Evolutionary conservation across 805 yeast species (phyloP), one percentile per base, ranked within the genome.

Genomic region (Barnettozyma botsteinii): DNA sequence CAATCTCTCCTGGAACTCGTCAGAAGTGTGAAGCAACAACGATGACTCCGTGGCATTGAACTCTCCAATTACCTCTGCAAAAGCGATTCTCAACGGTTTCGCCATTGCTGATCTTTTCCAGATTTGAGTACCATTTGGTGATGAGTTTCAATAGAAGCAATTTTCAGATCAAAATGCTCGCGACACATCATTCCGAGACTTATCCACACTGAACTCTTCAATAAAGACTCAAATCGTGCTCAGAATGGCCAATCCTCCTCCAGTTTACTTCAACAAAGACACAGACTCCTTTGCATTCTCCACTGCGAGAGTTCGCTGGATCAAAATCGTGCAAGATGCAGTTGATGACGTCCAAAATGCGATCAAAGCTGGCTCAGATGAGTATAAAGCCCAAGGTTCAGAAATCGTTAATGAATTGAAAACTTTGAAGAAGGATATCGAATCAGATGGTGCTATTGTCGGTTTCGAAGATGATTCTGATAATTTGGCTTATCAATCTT

Each of bases 281-380:
- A 61, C 68, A 28, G 73, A 70, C 42, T 85, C 96, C 4, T 93
- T 93, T 59, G 98, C 95, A 9, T 79, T 73, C 56, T 69, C 76
- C 26, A 88, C 98, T 0, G 83, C 85, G 9, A 71, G 76, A 47
- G 67, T 69, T 27, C 79, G 98, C 61, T 93, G 98, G 97, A 91
- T 95, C 22, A 77, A 77, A 40, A 86, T 93, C 49, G 56, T 89
- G 34, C 69, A 73, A 22, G 84, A 81, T 17, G 77, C 81, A 15
- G 66, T 85, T 33, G 73, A 70, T 21, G 97, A 89, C 56, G 64
- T 81, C 31, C 48, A 65, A 14, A 45, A 53, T n/a, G 56, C 65
- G 15, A 53, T 67, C 22, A 54, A 54, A n/a, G 47, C 53, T 20
- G 21, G 52, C 7, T 47, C 52, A 13, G 20, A 22, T 18, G 28